Conservation (phyloP, 768 basidiomycete species). For the Lentinula aciculospora region DNA sequence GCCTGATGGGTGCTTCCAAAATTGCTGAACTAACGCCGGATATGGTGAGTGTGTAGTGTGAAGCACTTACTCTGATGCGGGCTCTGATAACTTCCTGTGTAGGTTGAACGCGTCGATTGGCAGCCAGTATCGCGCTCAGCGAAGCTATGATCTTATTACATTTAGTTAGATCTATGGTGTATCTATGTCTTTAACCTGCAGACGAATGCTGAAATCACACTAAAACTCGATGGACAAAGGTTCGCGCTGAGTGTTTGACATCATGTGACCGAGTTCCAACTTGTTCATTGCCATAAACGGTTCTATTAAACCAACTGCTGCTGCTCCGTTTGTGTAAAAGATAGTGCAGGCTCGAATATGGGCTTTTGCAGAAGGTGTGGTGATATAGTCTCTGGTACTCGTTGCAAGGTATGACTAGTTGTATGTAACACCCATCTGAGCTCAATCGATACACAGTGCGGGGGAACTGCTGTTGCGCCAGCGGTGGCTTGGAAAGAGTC, state of each 20-base stretch:
- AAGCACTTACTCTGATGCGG: background rate
- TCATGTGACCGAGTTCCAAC: slow-evolving; percentile 14
- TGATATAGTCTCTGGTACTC: slow-evolving; percentile 63
- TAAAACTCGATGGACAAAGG: background rate
- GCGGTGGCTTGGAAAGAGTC: slow-evolving; percentile 61
- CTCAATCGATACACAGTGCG: slow-evolving; percentile 34
- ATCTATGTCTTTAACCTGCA: background rate
- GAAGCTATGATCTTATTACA: background rate
- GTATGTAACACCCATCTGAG: background rate
- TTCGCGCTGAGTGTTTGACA: too few relatives aligned
- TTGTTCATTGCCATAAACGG: background rate
- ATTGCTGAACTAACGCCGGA: slow-evolving; percentile 66
- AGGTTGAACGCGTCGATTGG: slow-evolving; percentile 70
- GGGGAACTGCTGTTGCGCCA: slow-evolving; percentile 75
- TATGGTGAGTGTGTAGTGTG: slow-evolving; percentile 40
- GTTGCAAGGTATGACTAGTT: slow-evolving; percentile 37
- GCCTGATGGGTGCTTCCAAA: slow-evolving; percentile 64
- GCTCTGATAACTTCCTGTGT: slow-evolving; percentile 1
- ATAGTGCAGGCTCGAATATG: slow-evolving; percentile 52
- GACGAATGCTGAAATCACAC: too few relatives aligned
- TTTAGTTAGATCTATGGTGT: too few relatives aligned
- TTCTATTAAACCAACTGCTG: too few relatives aligned
- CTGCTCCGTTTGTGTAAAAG: background rate
- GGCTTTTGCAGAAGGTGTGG: slow-evolving; percentile 85
- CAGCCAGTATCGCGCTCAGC: slow-evolving; percentile 30